Evolutionary conservation across 306 rosid genomes (phyloP), one percentile per base, ranked within the genome.

Genomic region (Abrus pulchellus): DNA sequence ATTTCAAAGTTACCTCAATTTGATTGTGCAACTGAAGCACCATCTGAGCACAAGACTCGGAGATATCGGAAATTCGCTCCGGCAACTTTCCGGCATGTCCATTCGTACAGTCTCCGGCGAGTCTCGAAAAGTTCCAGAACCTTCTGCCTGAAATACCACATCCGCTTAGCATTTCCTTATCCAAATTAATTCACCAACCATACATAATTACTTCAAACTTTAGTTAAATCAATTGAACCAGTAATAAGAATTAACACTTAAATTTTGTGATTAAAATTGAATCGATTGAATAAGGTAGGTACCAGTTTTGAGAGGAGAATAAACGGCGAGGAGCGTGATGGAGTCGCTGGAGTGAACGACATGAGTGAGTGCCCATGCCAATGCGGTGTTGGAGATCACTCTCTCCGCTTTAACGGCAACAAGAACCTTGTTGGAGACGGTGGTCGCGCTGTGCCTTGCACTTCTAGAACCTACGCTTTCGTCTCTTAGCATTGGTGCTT

Each of bases 1-100:
- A 67, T 52, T 72, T 11, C 0, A 7, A 41, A 62, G 7, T 85
- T 77, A 93, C 99, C 98, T 95, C 98, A 71, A 91, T 84, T 70
- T 93, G 94, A 86, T 85, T 90, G 84, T 88, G 88, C 73, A 90
- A 85, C 76, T 90, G 98, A 88, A 93, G 94, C 72, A 92, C 94
- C 99, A 95, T 95, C 86, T 88, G 97, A 27, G 99, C 86, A 85
- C 98, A 95, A 47, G 96, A 89, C 34, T 95, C 98, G 2, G 97
- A 95, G 86, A 95, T 95, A 88, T 89, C 89, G 34, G 85, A 75
- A 74, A 95, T 85, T 85, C 89, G 85, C 82, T 91, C 99, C 87
- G 96, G 93, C 80, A 89, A 76, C 57, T 88, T 88, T 52, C 88
- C 93, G 74, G 64, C 77, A 3, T 75, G 74, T 47, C 86, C 77